phyloP scores from a whole-genome alignment of 805 yeast genomes.

The Wickerhamiella parazyma region DNA sequence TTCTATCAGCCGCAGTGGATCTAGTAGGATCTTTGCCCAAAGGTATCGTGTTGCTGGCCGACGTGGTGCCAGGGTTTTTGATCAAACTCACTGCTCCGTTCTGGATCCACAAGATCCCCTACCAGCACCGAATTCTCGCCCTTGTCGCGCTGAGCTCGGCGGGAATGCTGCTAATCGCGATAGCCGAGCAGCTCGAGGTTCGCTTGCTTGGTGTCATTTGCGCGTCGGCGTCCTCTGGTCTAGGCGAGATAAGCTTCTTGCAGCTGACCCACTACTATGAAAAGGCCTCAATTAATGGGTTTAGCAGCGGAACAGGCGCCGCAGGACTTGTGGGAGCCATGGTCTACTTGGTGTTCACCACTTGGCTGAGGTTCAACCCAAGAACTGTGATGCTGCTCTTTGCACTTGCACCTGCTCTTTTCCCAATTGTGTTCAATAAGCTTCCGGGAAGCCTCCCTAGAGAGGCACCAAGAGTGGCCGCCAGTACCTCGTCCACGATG shows the following conservation, averaged over 20 bases:
- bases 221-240: conserved; percentile 75
- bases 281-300: conserved; percentile 56
- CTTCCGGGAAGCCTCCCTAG: too few species aligned
- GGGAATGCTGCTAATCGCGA: conserved; percentile 66
- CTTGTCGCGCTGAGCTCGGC: conserved; percentile 45
- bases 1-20: conserved; percentile 83
- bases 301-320: conserved; percentile 92
- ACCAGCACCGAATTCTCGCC: conserved; percentile 38
- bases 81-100: conserved; percentile 69
- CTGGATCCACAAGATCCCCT: conserved; percentile 53
- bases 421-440: conserved; percentile 19
- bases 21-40: conserved; percentile 84
- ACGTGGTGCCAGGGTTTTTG: conserved; percentile 68
- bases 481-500: too few species aligned
- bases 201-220: conserved; percentile 56
- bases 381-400: conserved; percentile 44
- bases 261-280: conserved; percentile 72
- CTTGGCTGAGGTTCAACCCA: conserved; percentile 46
- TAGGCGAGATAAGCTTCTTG: conserved; percentile 81
- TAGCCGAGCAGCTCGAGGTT: conserved; percentile 26
- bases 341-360: conserved; percentile 55
- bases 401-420: conserved; percentile 28
- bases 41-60: conserved; percentile 72
- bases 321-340: conserved; percentile 81
- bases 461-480: too few species aligned